Conservation (phyloP, 768 basidiomycete genomes). For the Ephemerocybe angulata region DNA sequence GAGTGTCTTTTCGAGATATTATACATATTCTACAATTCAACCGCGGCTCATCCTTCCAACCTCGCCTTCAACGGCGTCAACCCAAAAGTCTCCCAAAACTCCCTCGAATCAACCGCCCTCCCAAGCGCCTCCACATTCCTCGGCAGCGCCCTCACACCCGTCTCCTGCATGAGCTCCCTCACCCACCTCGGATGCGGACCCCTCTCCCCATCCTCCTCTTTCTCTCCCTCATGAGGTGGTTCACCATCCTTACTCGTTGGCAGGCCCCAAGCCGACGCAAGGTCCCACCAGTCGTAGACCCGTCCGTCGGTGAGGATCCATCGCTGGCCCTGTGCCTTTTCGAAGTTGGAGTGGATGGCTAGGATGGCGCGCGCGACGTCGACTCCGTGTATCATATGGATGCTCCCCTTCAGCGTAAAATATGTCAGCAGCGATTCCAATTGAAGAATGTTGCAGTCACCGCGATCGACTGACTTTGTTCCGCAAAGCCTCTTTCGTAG, state of each 20-base stretch:
- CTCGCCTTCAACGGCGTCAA: constrained; percentile 41
- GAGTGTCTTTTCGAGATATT: background rate
- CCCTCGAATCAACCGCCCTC: constrained; percentile 53
- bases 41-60: constrained; percentile 19
- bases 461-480: constrained; percentile 43
- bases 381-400: constrained; percentile 60
- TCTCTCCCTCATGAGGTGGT: background rate
- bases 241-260: background rate
- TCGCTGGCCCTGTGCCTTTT: constrained; percentile 45
- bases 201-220: constrained; percentile 15
- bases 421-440: background rate
- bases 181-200: constrained; percentile 53
- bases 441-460: background rate
- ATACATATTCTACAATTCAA: background rate
- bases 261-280: constrained; percentile 52
- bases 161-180: constrained; percentile 53
- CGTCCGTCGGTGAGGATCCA: constrained; percentile 55
- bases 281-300: constrained; percentile 69
- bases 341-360: constrained; percentile 47
- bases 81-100: constrained; percentile 54
- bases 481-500: constrained; percentile 50
- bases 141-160: constrained; percentile 48
- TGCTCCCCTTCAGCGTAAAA: constrained; percentile 38
- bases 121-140: constrained; percentile 46
- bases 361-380: constrained; percentile 59